These are phyloP conservation scores for Lactarius psammicola DNA, from an alignment of 768 basidiomycete species.

Conservation along the genomic window DNA sequence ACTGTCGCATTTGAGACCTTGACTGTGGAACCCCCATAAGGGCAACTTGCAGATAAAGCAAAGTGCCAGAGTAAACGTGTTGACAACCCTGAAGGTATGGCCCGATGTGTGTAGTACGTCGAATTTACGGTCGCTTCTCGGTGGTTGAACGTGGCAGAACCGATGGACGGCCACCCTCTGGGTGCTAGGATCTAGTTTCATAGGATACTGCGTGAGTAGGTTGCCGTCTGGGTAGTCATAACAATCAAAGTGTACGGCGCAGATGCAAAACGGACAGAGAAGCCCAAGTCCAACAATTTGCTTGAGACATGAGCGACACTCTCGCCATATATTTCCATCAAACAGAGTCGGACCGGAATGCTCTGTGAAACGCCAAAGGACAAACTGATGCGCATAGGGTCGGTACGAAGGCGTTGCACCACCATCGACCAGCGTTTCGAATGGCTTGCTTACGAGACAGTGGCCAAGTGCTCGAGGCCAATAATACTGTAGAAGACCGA, in stretches of 20 bases:
- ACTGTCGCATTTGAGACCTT: slow-evolving; percentile 60
- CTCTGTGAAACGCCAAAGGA: slow-evolving; percentile 60
- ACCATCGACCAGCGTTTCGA: slow-evolving; percentile 41
- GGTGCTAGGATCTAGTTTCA: slow-evolving; percentile 44
- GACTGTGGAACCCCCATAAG: slow-evolving; percentile 66
- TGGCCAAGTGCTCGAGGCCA: slow-evolving; percentile 76
- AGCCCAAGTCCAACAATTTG: slow-evolving; percentile 66
- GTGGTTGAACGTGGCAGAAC: slow-evolving; percentile 50
- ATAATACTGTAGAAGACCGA: slow-evolving; percentile 53
- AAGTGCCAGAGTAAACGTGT: slow-evolving; percentile 70
- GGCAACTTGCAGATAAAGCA: slow-evolving; percentile 68
- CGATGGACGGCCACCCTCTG: slow-evolving; percentile 62
- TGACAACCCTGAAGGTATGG: slow-evolving; percentile 58
- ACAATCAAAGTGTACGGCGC: slow-evolving; percentile 73
- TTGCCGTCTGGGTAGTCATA: slow-evolving; percentile 70
- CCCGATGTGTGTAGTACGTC: slow-evolving; percentile 34
- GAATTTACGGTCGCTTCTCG: slow-evolving; percentile 32
- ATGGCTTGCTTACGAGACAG: slow-evolving; percentile 53
- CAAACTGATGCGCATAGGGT: slow-evolving; percentile 59
- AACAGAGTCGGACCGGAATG: slow-evolving; percentile 31
- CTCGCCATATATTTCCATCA: slow-evolving; percentile 39
- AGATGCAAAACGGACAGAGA: slow-evolving; percentile 68
- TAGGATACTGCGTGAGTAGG: slow-evolving; percentile 52
- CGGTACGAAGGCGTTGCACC: slow-evolving; percentile 36
- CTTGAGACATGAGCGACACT: slow-evolving; percentile 57